These are phyloP conservation scores for Euphorbia celastroides DNA, from an alignment of 441 rosid genomes.

Conservation along the genomic window DNA sequence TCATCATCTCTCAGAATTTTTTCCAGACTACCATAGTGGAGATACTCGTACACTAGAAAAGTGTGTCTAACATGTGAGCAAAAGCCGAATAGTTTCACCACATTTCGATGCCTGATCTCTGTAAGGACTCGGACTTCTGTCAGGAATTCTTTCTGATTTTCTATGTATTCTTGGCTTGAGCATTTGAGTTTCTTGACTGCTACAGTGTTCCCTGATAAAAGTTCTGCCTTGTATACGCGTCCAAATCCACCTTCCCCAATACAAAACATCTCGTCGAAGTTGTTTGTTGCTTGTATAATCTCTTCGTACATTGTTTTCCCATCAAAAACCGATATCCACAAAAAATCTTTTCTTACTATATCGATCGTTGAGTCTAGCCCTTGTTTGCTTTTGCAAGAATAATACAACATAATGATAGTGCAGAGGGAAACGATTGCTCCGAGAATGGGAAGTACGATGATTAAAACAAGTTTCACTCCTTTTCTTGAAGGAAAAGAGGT, in stretches of 20 bases:
- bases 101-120: slow-evolving; percentile 32
- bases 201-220: slow-evolving; percentile 11
- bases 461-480: slow-evolving; percentile 6
- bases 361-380: not conserved
- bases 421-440: not conserved
- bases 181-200: slow-evolving; percentile 29
- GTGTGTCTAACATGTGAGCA: too few species aligned
- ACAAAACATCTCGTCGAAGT: slow-evolving; percentile 24
- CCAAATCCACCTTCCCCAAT: slow-evolving; percentile 30
- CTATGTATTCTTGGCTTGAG: not conserved
- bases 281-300: slow-evolving; percentile 21
- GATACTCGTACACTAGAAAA: too few species aligned
- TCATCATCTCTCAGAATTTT: slow-evolving; percentile 11
- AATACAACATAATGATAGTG: not conserved
- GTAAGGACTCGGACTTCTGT: slow-evolving; percentile 27
- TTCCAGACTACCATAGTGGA: slow-evolving; percentile 23
- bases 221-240: slow-evolving; percentile 14
- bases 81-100: too few species aligned
- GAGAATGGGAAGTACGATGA: not conserved
- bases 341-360: not conserved
- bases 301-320: slow-evolving; percentile 22
- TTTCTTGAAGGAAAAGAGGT: not conserved
- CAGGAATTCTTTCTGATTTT: slow-evolving; percentile 3
- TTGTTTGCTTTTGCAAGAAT: not conserved
- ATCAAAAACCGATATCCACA: slow-evolving; percentile 1